A percentile compares a stretch with the other conserved stretches of the same genome.
Evolutionary conservation across 2,329 filamentous ascomycete species (phyloP).

Genomic region (Mariannaea sp.): DNA sequence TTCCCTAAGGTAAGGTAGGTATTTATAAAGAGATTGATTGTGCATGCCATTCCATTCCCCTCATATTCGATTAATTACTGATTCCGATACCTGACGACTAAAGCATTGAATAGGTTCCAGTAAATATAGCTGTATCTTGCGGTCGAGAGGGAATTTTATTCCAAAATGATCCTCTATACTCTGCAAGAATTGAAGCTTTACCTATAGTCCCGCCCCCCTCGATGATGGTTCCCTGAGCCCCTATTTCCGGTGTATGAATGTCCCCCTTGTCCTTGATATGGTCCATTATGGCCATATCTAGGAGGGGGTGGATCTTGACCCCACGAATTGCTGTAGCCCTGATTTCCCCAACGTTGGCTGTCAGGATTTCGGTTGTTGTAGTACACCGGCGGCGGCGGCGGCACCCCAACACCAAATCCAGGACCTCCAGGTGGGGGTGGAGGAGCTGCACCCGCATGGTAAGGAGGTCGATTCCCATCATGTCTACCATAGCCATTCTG

Average conservation of each 20-base stretch:
- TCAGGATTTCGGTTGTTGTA: constrained; percentile 29
- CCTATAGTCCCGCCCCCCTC: constrained; percentile 33
- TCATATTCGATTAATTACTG: too few species aligned
- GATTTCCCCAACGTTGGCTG: constrained; percentile 24
- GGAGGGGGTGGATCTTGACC: constrained; percentile 24
- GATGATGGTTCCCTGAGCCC: constrained; percentile 27
- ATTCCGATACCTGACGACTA: too few species aligned
- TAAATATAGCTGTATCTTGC: too few species aligned
- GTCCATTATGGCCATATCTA: constrained; percentile 18
- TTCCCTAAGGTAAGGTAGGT: too few species aligned
- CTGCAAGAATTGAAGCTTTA: constrained; percentile 1
- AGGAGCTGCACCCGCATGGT: constrained; percentile 29
- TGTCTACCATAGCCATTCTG: constrained; percentile 31
- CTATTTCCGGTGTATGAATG: constrained; percentile 26
- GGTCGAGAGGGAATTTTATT: too few species aligned
- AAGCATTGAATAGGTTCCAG: too few species aligned
- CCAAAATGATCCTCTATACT: too few species aligned
- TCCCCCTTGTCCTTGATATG: constrained; percentile 29
- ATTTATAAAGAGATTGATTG: too few species aligned
- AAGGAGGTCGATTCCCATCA: constrained; percentile 22
- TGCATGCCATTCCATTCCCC: too few species aligned
- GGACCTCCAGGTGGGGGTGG: constrained; percentile 42
- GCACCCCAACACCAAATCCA: constrained; percentile 43
- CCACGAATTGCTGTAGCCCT: constrained; percentile 28
- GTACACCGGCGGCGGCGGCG: constrained; percentile 38